phyloP scores from a whole-genome alignment of 306 rosid genomes.

The Vigna mungo region DNA sequence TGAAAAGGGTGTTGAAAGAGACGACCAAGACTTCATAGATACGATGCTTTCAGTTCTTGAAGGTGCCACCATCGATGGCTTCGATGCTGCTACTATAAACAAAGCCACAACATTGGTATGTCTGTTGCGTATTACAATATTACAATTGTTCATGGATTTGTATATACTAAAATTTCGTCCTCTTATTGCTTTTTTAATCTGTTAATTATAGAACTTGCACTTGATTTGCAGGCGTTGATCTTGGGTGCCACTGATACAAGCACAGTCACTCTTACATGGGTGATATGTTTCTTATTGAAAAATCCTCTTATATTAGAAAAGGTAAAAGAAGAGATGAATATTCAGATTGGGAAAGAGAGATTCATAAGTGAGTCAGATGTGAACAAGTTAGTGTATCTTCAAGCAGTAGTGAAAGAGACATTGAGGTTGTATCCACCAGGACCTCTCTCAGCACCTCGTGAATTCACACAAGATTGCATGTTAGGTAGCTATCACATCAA shows the following conservation, averaged over 20 bases:
- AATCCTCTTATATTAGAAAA: constrained; percentile 1
- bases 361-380: constrained; percentile 13
- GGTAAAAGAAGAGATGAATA: not conserved
- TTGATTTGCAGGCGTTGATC: not conserved
- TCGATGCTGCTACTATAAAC: not conserved
- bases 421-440: not conserved
- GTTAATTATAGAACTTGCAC: not conserved
- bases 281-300: not conserved
- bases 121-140: not conserved
- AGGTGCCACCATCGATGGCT: not conserved
- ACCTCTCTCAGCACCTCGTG: not conserved
- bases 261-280: constrained; percentile 31
- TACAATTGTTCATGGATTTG: not conserved
- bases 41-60: constrained; percentile 11
- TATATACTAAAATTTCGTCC: not conserved
- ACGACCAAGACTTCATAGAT: constrained; percentile 26
- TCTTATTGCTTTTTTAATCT: not conserved
- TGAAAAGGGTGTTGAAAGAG: not conserved
- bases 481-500: not conserved
- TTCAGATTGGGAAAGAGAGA: constrained; percentile 22
- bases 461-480: not conserved
- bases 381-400: not conserved
- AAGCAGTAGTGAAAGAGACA: not conserved
- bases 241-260: constrained; percentile 28
- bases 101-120: constrained; percentile 42